Percentiles rank a stretch among this genome's conserved stretches.
Evolutionary conservation across 2,329 filamentous ascomycete genomes (phyloP).

Genomic region (Botrytis galanthina): DNA sequence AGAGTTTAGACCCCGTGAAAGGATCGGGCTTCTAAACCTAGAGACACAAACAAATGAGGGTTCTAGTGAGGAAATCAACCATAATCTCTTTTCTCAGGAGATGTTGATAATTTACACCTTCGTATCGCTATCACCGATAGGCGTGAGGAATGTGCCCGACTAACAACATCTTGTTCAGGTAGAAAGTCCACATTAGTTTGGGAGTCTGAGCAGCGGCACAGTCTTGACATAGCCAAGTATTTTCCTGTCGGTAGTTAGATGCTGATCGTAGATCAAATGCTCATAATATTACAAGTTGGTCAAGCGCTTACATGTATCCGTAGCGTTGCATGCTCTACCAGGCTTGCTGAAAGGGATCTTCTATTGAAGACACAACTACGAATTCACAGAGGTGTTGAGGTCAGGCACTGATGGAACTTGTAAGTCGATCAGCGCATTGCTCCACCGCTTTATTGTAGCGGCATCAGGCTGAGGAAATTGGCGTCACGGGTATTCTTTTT

Average conservation of each 20-base stretch:
- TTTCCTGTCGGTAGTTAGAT: constrained; percentile 13
- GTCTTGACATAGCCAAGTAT: constrained; percentile 1
- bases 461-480: background rate
- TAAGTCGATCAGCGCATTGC: background rate
- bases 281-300: background rate
- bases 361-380: background rate
- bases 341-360: background rate
- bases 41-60: background rate
- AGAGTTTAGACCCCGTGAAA: background rate
- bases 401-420: constrained; percentile 4
- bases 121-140: background rate
- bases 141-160: background rate
- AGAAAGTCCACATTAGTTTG: background rate
- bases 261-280: background rate
- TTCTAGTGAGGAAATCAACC: background rate
- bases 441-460: background rate
- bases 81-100: background rate
- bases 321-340: background rate
- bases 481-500: background rate
- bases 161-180: background rate
- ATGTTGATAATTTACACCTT: background rate
- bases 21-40: background rate
- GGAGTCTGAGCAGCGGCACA: constrained; percentile 10
- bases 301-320: background rate
- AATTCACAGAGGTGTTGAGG: background rate